Evolutionary conservation across 495 filamentous ascomycete genomes (phyloP), one percentile per base, ranked within the genome.

Genomic region (Penicillium nucicola): DNA sequence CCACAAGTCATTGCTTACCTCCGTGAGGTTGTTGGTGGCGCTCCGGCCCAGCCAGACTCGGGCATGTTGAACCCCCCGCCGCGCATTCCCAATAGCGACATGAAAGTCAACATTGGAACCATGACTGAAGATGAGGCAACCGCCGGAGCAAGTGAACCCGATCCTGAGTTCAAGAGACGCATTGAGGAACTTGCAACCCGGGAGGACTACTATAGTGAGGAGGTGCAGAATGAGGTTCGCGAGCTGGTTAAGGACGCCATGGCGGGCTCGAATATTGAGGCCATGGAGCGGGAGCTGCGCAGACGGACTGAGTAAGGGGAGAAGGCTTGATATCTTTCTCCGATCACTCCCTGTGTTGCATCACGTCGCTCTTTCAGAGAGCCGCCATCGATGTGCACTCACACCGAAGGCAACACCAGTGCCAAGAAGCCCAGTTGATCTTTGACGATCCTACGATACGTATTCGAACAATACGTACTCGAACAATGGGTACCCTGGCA

Each of bases 111-210:
- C 36, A 53, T 92, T 52, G 84, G 83, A 18, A 83, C 82, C 15
- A 80, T 88, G 66, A 75, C 79, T 4, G 83, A 86, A 42, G 72
- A 78, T 30, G 81, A 84, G 44, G 76, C 75, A 1, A 66, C 56
- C 25, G 73, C 61, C 6, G 70, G 70, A 6, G 58, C 58, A 5
- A 66, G 65, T 9, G 70, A 73, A 30, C 79, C 78, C 5, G 88
- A 92, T 61, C 82, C 86, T 3, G 88, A 85, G 43, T 84, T 92
- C 50, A 80, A 84, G 57, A 73, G 81, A 44, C 71, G 84, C 48
- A 92, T 95, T 61, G 88, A 92, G 53, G 81, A 90, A 61, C 66
- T 92, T 54, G 87, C 89, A 13, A 75, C 81, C 37, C 76, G 86
- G 12, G 81, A 82, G 34, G 85, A 92, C 52, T 90, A 91, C 56